Percentiles rank a stretch among this genome's conserved stretches.
These are phyloP conservation scores for Mytilinidion resinicola DNA, from an alignment of 495 filamentous ascomycete species.

Conservation along the genomic window DNA sequence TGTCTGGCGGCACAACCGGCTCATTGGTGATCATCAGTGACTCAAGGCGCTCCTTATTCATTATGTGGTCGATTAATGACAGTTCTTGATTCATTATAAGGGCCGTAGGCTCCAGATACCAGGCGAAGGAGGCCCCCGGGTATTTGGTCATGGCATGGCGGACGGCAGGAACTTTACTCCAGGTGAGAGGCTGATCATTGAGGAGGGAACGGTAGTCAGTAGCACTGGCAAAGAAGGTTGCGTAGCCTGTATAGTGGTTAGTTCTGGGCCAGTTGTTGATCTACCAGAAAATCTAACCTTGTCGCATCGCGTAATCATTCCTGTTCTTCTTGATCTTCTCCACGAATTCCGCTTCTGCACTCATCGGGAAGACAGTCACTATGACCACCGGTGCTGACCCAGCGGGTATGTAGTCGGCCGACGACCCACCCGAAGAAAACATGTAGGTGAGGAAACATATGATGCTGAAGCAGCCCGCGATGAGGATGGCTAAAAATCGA, in stretches of 20 bases:
- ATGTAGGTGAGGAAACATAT: constrained; percentile 57
- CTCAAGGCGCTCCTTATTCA: constrained; percentile 60
- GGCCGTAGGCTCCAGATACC: constrained; percentile 74
- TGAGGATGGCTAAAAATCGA: constrained; percentile 54
- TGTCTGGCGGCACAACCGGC: constrained; percentile 87
- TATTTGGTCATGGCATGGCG: constrained; percentile 80
- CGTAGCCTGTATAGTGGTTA: constrained; percentile 58
- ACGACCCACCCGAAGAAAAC: constrained; percentile 33
- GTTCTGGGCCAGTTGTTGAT: neutral
- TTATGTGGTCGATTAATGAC: constrained; percentile 62
- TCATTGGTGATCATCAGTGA: constrained; percentile 76
- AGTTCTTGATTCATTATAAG: constrained; percentile 84
- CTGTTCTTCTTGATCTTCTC: constrained; percentile 74
- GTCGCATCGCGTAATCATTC: constrained; percentile 74
- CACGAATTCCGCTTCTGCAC: constrained; percentile 54
- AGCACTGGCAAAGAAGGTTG: constrained; percentile 69
- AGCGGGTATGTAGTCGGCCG: constrained; percentile 43
- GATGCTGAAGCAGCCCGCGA: constrained; percentile 49
- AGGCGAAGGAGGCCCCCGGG: constrained; percentile 71
- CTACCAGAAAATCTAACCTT: constrained; percentile 56
- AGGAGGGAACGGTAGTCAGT: constrained; percentile 64
- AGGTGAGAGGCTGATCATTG: constrained; percentile 56
- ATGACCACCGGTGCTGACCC: constrained; percentile 77
- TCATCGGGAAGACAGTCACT: constrained; percentile 74
- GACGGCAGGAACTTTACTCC: constrained; percentile 77